A percentile compares a stretch with the other conserved stretches of the same genome.
These are phyloP conservation scores for Priceomyces medius DNA, from an alignment of 805 yeast genomes.

Conservation along the genomic window DNA sequence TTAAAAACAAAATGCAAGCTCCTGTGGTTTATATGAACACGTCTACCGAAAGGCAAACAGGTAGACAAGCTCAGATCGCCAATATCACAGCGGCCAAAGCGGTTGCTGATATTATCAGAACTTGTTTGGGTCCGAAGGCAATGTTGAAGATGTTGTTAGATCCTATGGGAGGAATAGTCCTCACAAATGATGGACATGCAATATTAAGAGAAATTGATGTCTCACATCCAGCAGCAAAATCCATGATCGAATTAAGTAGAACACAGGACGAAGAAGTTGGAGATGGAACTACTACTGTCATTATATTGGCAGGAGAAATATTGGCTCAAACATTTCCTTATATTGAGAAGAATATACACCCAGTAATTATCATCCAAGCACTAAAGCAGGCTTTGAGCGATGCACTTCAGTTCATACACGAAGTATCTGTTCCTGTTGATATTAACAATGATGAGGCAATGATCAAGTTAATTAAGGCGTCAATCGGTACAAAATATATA, in stretches of 20 bases:
- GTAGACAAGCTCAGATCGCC: slow-evolving; percentile 95
- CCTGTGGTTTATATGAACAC: slow-evolving; percentile 61
- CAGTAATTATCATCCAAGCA: slow-evolving; percentile 93
- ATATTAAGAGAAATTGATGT: slow-evolving; percentile 95
- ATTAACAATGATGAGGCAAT: slow-evolving; percentile 79
- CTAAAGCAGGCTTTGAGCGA: slow-evolving; percentile 87
- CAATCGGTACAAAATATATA: slow-evolving; percentile 95
- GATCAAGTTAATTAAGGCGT: slow-evolving; percentile 80
- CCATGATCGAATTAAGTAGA: slow-evolving; percentile 94
- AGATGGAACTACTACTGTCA: slow-evolving; percentile 97
- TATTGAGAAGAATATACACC: slow-evolving; percentile 93
- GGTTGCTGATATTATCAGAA: slow-evolving; percentile 94
- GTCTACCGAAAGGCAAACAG: slow-evolving; percentile 87
- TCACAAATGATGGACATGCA: slow-evolving; percentile 98
- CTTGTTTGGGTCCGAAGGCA: slow-evolving; percentile 98
- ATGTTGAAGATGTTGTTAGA: slow-evolving; percentile 97
- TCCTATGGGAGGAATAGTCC: slow-evolving; percentile 94
- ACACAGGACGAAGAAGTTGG: slow-evolving; percentile 99
- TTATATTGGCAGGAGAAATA: slow-evolving; percentile 94
- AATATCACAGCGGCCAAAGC: slow-evolving; percentile 99
- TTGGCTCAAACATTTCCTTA: slow-evolving; percentile 93
- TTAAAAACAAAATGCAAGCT: slow-evolving; percentile 38
- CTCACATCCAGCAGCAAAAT: slow-evolving; percentile 98
- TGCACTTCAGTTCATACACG: slow-evolving; percentile 83
- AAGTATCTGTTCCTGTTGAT: slow-evolving; percentile 82